These are phyloP conservation scores for Auxenochlorella protothecoides DNA, from an alignment of 139 green algal species.

Conservation along the genomic window DNA sequence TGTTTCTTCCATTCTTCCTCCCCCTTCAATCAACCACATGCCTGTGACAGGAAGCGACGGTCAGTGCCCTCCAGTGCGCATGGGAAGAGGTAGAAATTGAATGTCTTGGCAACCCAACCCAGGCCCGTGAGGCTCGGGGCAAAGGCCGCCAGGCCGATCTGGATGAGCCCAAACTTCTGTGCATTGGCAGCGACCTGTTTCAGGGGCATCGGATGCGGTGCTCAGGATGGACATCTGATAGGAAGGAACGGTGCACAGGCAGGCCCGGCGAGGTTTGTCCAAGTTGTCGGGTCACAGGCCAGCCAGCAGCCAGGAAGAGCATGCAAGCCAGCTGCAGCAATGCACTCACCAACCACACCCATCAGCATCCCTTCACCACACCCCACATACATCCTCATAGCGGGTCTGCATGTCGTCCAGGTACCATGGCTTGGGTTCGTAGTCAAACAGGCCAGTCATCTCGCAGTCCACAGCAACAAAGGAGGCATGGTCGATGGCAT, in stretches of 20 bases:
- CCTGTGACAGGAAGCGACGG: conserved; percentile 53
- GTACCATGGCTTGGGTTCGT: too few relatives aligned
- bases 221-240: not conserved
- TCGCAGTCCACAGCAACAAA: conserved; percentile 61
- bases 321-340: too few relatives aligned
- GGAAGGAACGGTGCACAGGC: not conserved
- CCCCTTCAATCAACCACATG: conserved; percentile 1
- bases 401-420: conserved; percentile 59
- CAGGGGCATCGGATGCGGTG: too few relatives aligned
- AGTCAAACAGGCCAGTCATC: conserved; percentile 61
- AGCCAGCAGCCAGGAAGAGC: too few relatives aligned
- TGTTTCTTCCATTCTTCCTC: too few relatives aligned
- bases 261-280: too few relatives aligned
- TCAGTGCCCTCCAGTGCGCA: conserved; percentile 31
- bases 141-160: conserved; percentile 63
- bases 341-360: not conserved
- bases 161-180: conserved; percentile 54
- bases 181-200: conserved; percentile 21
- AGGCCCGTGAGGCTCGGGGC: not conserved
- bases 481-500: conserved; percentile 22
- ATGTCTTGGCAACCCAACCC: conserved; percentile 26
- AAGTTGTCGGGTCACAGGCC: too few relatives aligned
- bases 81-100: conserved; percentile 80
- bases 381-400: conserved; percentile 22
- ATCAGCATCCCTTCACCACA: not conserved